Base-by-base conservation (phyloP, 1,139 yeast genomes). In the Petasospora rhodanensis region DNA sequence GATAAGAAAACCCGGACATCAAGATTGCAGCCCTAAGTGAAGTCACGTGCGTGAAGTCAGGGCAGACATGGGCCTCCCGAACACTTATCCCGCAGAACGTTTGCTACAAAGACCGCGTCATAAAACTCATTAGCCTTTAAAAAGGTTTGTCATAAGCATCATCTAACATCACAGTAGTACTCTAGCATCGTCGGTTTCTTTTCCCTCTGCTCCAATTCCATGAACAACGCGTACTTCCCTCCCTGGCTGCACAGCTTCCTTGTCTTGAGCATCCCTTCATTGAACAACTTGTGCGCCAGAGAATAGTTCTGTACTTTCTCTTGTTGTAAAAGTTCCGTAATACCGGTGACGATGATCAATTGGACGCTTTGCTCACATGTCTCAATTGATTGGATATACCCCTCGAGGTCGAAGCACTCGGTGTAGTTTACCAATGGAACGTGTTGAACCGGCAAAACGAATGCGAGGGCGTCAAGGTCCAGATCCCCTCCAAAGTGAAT, bases 391-490 rank as follows among this genome's bases (percentile, higher is more conserved):
- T 39, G 31, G 6, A 13, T 8, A 4, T 31, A 29, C 2, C 34
- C 34, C 6, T 22, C 8, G 5, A 35, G 17, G 13, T 32, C 39
- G 22, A 33, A 32, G 25, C 42, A 39, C 18, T 39, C 22, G 1
- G 32, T 14, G 14, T 33, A 39, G 4, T 21, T 25, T 2, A 35
- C 35, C 5, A 6, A 17, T 3, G 21, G 10, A 9, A 37, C 9
- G 8, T 20, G 8, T n/a, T 22, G n/a, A 11, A 18, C 20, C 2
- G 38, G 28, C 6, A 33, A 7, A 4, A n/a, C 22, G 10, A n/a
- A 6, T 6, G 22, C 26, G n/a, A 37, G 17, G 7, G 26, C 12
- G 13, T 37, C 36, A 5, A 17, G 17, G 11, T 19, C 16, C 3
- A 28, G 14, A 7, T 7, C 8, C 4, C 22, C 9, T 8, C 30